A percentile compares a stretch with the other conserved stretches of the same genome.
phyloP scores from a whole-genome alignment of 495 filamentous ascomycete species.

The Staphylotrichum tortipilum region DNA sequence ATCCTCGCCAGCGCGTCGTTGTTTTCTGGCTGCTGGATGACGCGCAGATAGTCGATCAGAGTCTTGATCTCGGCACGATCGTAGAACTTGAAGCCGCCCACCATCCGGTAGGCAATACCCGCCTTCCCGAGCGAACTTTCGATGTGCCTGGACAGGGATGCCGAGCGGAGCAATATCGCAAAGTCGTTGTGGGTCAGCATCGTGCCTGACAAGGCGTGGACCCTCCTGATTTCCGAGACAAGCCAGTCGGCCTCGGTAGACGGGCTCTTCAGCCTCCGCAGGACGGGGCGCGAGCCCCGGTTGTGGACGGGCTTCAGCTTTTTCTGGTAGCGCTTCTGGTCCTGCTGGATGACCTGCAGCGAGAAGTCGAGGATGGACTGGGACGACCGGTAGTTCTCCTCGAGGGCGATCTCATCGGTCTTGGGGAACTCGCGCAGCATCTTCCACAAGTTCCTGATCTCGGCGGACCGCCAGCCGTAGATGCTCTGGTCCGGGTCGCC shows the following conservation, averaged over 20 bases:
- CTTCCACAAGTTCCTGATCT: conserved; percentile 78
- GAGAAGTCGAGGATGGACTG: conserved; percentile 79
- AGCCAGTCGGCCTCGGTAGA: conserved; percentile 80
- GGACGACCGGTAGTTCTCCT: conserved; percentile 93
- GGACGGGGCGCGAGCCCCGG: conserved; percentile 71
- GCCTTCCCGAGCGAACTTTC: conserved; percentile 77
- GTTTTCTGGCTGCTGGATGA: conserved; percentile 76
- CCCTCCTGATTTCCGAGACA: conserved; percentile 72
- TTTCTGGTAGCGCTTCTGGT: conserved; percentile 69
- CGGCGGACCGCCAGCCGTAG: conserved; percentile 94
- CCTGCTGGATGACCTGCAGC: conserved; percentile 85
- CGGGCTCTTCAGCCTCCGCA: conserved; percentile 68
- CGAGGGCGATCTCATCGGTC: conserved; percentile 74
- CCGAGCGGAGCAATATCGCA: conserved; percentile 78
- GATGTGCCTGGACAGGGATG: conserved; percentile 72
- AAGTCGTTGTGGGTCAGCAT: conserved; percentile 70
- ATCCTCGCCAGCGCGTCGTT: conserved; percentile 81
- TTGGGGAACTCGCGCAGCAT: conserved; percentile 70
- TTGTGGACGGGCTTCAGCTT: conserved; percentile 71
- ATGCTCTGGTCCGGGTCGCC: conserved; percentile 98
- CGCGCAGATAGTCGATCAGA: conserved; percentile 79
- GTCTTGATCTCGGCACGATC: conserved; percentile 87
- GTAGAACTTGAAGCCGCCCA: conserved; percentile 84
- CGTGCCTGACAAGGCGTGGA: conserved; percentile 58
- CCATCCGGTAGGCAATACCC: conserved; percentile 89